Conservation (phyloP, 352 stramenopile genomes). For the Globisporangium uncinulatum region DNA sequence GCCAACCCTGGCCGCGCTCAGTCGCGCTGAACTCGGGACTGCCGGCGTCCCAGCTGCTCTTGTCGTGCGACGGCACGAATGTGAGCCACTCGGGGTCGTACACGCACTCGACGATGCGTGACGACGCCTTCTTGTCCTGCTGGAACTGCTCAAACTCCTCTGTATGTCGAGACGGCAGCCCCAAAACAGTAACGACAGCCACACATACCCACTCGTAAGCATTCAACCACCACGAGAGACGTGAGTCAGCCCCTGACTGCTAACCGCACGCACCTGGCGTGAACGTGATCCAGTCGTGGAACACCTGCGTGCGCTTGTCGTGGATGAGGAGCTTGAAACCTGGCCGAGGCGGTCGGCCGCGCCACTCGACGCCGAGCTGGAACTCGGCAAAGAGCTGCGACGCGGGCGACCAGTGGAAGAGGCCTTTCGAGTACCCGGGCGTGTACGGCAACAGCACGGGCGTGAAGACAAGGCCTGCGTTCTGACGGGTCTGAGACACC, state of each 20-base stretch:
- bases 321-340: conserved; percentile 83
- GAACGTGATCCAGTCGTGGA: conserved; percentile 87
- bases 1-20: conserved; percentile 63
- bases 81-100: conserved; percentile 80
- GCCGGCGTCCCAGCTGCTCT: conserved; percentile 66
- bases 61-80: conserved; percentile 81
- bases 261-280: conserved; percentile 49
- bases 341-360: conserved; percentile 63
- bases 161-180: too few species aligned
- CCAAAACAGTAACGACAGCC: neutral
- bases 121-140: conserved; percentile 78
- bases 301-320: conserved; percentile 80
- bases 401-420: conserved; percentile 69
- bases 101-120: conserved; percentile 76
- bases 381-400: conserved; percentile 61
- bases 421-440: conserved; percentile 64
- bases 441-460: conserved; percentile 75
- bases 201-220: too few species aligned
- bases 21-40: conserved; percentile 61
- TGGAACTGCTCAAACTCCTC: conserved; percentile 78
- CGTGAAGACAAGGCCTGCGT: conserved; percentile 72
- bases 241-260: too few species aligned
- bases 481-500: conserved; percentile 72
- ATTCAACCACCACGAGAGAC: too few species aligned
- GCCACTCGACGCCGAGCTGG: conserved; percentile 78